Evolutionary conservation across 441 rosid genomes (phyloP).

Genomic region (Bruguiera hainesii): DNA sequence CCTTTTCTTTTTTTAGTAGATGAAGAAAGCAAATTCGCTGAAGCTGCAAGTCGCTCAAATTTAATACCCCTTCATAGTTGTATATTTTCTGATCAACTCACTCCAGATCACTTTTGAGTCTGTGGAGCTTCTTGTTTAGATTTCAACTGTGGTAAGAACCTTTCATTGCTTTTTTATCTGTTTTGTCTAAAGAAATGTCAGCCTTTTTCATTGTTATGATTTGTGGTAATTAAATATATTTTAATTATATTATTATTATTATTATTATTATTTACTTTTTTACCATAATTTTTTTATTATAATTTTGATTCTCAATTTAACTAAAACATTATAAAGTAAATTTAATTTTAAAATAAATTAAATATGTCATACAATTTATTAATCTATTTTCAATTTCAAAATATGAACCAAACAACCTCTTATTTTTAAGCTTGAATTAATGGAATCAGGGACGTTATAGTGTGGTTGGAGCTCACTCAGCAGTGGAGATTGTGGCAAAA

Average conservation of each 20-base stretch:
- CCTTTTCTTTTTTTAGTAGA: slow-evolving; percentile 29
- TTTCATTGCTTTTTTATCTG: background rate
- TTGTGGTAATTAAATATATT: no score
- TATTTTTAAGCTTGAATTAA: slow-evolving; percentile 18
- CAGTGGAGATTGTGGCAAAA: slow-evolving; percentile 76
- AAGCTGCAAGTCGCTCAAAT: slow-evolving; percentile 62
- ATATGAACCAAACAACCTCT: background rate
- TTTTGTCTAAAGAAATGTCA: background rate
- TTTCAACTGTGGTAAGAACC: slow-evolving; percentile 56
- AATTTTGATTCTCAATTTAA: no score
- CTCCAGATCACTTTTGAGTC: slow-evolving; percentile 65
- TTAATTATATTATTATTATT: no score
- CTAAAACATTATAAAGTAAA: no score
- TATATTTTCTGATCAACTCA: slow-evolving; percentile 87
- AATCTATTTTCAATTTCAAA: no score
- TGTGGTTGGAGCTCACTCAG: slow-evolving; percentile 80
- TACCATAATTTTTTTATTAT: no score
- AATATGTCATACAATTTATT: no score
- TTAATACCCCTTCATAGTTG: slow-evolving; percentile 64
- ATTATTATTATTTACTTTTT: no score
- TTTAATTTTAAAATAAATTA: no score
- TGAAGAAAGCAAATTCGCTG: slow-evolving; percentile 41
- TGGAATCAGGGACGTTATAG: slow-evolving; percentile 73
- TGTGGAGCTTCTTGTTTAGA: slow-evolving; percentile 59
- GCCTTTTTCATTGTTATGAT: background rate